Evolutionary conservation across 2,329 filamentous ascomycete genomes (phyloP).

Genomic region (Clonostachys rhizophaga): DNA sequence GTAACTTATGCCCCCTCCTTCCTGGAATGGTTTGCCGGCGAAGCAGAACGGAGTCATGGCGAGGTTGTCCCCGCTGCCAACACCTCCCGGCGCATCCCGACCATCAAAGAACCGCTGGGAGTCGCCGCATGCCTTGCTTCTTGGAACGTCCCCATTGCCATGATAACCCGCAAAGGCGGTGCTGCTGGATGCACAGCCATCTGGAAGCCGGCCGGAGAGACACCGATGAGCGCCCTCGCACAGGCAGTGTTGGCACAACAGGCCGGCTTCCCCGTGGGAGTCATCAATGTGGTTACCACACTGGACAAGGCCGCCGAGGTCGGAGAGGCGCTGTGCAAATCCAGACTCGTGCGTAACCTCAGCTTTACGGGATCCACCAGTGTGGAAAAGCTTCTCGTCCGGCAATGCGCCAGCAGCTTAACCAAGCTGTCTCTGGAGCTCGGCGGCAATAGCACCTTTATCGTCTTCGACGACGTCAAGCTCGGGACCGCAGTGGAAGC

Average conservation of each 20-base stretch:
- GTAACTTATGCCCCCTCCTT: slow-evolving; percentile 49
- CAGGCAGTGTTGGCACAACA: slow-evolving; percentile 61
- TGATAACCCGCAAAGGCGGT: slow-evolving; percentile 40
- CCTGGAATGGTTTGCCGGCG: slow-evolving; percentile 56
- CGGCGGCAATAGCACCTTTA: slow-evolving; percentile 60
- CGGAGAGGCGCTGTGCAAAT: slow-evolving; percentile 59
- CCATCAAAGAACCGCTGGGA: slow-evolving; percentile 8
- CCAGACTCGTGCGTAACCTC: slow-evolving; percentile 62
- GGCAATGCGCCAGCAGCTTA: slow-evolving; percentile 63
- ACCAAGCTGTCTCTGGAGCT: slow-evolving; percentile 64
- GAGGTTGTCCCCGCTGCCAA: slow-evolving; percentile 53
- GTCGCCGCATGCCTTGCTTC: slow-evolving; percentile 14
- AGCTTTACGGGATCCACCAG: slow-evolving; percentile 64
- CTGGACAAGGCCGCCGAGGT: slow-evolving; percentile 62
- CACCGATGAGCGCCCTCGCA: slow-evolving; percentile 66
- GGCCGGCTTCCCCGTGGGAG: slow-evolving; percentile 59
- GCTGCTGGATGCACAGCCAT: slow-evolving; percentile 68
- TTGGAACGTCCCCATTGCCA: slow-evolving; percentile 59
- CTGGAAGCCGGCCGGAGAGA: slow-evolving; percentile 65
- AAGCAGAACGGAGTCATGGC: slow-evolving; percentile 51
- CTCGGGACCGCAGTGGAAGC: slow-evolving; percentile 62
- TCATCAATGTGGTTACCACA: slow-evolving; percentile 55
- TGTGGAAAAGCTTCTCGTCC: slow-evolving; percentile 57
- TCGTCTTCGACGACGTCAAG: slow-evolving; percentile 68
- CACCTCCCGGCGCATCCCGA: slow-evolving; percentile 40